phyloP scores from a whole-genome alignment of 495 filamentous ascomycete genomes.

The Lentithecium fluviatile region DNA sequence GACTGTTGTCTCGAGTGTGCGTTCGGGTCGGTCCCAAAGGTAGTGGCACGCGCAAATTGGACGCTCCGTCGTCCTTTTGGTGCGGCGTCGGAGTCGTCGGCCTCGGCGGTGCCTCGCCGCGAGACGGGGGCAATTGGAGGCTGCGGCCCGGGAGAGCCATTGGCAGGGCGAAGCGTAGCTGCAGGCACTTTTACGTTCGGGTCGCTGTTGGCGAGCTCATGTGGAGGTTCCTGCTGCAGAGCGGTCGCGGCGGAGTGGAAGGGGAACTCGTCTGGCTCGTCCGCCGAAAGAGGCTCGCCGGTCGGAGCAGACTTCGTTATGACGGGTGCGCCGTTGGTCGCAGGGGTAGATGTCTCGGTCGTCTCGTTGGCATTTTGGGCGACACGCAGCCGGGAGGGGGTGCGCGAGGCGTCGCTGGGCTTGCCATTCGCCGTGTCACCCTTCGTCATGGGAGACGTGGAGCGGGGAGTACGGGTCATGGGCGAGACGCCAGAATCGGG shows the following conservation, averaged over 20 bases:
- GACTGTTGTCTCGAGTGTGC: constrained; percentile 35
- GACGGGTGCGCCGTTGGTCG: constrained; percentile 14
- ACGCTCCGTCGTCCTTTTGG: constrained; percentile 45
- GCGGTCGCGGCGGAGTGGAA: constrained; percentile 16
- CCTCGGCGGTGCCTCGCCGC: constrained; percentile 30
- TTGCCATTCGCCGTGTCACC: constrained; percentile 12
- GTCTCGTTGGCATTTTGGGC: constrained; percentile 17
- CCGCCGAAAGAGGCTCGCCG: constrained; percentile 1
- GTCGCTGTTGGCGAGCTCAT: constrained; percentile 1
- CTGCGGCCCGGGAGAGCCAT: constrained; percentile 7
- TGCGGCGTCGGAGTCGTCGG: constrained; percentile 35
- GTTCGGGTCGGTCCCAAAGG: constrained; percentile 23
- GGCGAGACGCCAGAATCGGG: constrained; percentile 29
- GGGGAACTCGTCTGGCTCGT: constrained; percentile 34
- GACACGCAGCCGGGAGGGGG: constrained; percentile 17
- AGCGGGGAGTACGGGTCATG: constrained; percentile 23
- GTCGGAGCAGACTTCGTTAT: constrained; percentile 14
- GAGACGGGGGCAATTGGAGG: constrained; percentile 24
- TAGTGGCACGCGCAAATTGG: constrained; percentile 43
- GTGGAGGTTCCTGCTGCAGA: neutral
- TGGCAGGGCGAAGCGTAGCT: neutral
- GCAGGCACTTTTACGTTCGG: neutral
- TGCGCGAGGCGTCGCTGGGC: constrained; percentile 15
- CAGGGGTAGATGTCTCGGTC: neutral
- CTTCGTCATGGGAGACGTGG: constrained; percentile 24